These are phyloP conservation scores for Actinomucor elegans DNA, from an alignment of 371 early-diverging fungal species.

Conservation along the genomic window DNA sequence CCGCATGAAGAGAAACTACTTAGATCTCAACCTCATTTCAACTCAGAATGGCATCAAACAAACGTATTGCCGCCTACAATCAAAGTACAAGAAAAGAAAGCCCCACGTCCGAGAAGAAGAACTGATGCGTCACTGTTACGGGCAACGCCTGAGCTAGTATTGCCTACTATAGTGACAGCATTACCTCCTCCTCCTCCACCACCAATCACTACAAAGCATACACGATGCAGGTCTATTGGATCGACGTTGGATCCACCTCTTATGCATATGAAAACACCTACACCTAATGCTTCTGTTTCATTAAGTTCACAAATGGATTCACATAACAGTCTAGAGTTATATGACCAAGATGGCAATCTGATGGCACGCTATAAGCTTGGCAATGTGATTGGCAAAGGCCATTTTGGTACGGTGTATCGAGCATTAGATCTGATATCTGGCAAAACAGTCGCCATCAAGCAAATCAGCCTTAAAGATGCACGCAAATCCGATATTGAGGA, in stretches of 20 bases:
- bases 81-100: slow-evolving; percentile 1
- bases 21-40: background rate
- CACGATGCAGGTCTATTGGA: slow-evolving; percentile 4
- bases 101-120: slow-evolving; percentile 3
- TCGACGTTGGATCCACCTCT: background rate
- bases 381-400: slow-evolving; percentile 90
- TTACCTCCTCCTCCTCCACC: background rate
- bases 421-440: slow-evolving; percentile 87
- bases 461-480: slow-evolving; percentile 68
- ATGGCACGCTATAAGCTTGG: slow-evolving; percentile 73
- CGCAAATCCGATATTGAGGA: slow-evolving; percentile 32
- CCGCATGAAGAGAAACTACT: slow-evolving; percentile 8
- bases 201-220: background rate
- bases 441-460: slow-evolving; percentile 87
- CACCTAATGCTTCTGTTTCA: no score
- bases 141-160: background rate
- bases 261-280: background rate
- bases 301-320: background rate
- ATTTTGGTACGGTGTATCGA: slow-evolving; percentile 87
- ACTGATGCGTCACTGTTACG: slow-evolving; percentile 4
- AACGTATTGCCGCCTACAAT: background rate
- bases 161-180: background rate
- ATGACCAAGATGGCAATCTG: slow-evolving; percentile 48
- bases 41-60: no score
- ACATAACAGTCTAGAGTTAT: slow-evolving; percentile 22